These are phyloP conservation scores for Biancaea sappan DNA, from an alignment of 306 rosid species.

Conservation along the genomic window DNA sequence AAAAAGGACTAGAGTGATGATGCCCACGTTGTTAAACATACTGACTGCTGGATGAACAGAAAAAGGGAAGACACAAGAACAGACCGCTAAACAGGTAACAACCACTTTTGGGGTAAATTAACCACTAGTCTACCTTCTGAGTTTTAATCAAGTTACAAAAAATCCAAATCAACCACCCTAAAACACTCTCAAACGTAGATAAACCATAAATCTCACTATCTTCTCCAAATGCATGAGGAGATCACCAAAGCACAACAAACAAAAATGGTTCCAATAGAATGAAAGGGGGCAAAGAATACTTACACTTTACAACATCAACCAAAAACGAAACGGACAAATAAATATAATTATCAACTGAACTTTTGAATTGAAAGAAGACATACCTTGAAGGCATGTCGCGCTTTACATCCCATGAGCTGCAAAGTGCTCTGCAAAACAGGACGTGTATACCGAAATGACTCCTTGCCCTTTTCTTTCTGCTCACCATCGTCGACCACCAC, in stretches of 20 bases:
- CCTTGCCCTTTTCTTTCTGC: constrained; percentile 50
- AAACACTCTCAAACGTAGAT: neutral
- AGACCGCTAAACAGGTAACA: neutral
- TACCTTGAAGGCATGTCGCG: constrained; percentile 95
- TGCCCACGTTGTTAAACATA: constrained; percentile 9
- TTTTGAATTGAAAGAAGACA: neutral
- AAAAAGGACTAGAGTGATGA: neutral
- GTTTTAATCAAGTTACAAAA: constrained; percentile 12
- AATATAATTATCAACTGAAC: neutral
- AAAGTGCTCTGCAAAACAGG: constrained; percentile 79
- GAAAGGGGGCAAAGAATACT: neutral
- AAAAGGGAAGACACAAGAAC: constrained; percentile 19
- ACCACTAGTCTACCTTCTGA: constrained; percentile 22
- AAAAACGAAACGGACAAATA: neutral
- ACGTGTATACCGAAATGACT: constrained; percentile 78
- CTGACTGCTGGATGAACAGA: constrained; percentile 2
- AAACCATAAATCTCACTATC: neutral
- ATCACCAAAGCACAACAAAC: neutral
- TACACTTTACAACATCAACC: neutral
- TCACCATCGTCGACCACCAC: constrained; percentile 71
- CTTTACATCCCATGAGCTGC: constrained; percentile 94
- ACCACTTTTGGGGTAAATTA: neutral
- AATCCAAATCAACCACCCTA: constrained; percentile 36
- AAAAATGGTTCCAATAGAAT: neutral
- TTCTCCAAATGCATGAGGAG: neutral